Conservation (phyloP, 2,329 filamentous ascomycete species). For the Ceratocystis variospora region DNA sequence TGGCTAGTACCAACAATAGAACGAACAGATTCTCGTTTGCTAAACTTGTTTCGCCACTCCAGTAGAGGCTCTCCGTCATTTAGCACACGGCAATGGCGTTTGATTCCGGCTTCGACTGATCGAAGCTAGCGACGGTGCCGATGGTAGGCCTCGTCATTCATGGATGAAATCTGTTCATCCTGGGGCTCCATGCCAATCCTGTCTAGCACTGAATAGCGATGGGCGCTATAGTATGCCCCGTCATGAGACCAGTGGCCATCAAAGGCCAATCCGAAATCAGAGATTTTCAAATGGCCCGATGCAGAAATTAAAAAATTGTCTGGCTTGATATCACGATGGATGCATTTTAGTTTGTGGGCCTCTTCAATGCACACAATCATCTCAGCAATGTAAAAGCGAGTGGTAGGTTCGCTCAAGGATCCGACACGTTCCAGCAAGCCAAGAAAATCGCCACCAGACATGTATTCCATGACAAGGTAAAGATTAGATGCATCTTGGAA, state of each 20-base stretch:
- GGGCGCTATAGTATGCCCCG: constrained; percentile 69
- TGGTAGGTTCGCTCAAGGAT: constrained; percentile 60
- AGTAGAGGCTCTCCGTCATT: constrained; percentile 33
- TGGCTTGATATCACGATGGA: constrained; percentile 91
- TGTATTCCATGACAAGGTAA: constrained; percentile 96
- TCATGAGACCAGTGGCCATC: constrained; percentile 93
- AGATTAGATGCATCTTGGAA: constrained; percentile 77
- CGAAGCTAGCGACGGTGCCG: constrained; percentile 16
- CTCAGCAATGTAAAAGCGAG: constrained; percentile 82
- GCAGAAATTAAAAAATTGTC: constrained; percentile 91
- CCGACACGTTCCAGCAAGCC: constrained; percentile 76
- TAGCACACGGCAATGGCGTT: constrained; percentile 19
- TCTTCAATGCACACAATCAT: constrained; percentile 95
- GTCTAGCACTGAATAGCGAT: constrained; percentile 65
- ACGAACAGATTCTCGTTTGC: constrained; percentile 59
- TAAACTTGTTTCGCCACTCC: constrained; percentile 54
- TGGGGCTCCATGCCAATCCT: constrained; percentile 58
- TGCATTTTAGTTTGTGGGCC: constrained; percentile 73
- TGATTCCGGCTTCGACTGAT: constrained; percentile 30
- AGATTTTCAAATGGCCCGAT: constrained; percentile 84
- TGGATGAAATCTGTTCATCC: constrained; percentile 41
- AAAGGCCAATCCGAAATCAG: constrained; percentile 90
- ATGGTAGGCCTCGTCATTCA: constrained; percentile 9
- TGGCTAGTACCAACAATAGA: constrained; percentile 92
- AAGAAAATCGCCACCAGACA: constrained; percentile 91